phyloP scores from a whole-genome alignment of 2,329 filamentous ascomycete species.

The Didymellaceae sp. region DNA sequence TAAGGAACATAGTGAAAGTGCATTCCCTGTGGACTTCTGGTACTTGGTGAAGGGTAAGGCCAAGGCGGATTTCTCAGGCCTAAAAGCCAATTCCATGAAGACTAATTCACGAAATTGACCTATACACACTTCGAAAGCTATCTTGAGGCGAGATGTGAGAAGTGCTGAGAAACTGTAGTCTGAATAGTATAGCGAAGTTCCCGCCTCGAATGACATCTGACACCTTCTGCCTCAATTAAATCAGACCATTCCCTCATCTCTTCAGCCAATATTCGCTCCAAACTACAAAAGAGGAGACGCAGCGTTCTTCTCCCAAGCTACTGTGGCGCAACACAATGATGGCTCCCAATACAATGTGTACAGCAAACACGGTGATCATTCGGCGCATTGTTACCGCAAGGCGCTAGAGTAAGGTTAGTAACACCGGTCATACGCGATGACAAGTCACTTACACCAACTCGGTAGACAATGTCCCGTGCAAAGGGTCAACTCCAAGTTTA shows the following conservation, averaged over 20 bases:
- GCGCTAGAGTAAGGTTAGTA: slow-evolving; percentile 1
- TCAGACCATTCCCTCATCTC: too few species aligned
- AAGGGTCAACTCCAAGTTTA: slow-evolving; percentile 36
- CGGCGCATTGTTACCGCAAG: slow-evolving; percentile 24
- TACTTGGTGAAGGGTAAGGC: slow-evolving; percentile 19
- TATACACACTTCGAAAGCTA: too few species aligned
- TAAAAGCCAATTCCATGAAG: too few species aligned
- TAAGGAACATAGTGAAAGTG: slow-evolving; percentile 4
- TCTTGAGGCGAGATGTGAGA: too few species aligned
- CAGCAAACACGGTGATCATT: slow-evolving; percentile 23
- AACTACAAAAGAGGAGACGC: too few species aligned
- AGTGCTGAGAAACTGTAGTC: too few species aligned
- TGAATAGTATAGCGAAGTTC: too few species aligned
- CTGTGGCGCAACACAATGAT: slow-evolving; percentile 28
- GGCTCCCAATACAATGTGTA: slow-evolving; percentile 34
- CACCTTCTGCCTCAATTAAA: too few species aligned
- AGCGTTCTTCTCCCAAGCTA: too few species aligned
- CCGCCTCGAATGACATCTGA: too few species aligned
- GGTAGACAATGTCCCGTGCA: slow-evolving; percentile 40
- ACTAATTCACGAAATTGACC: too few species aligned
- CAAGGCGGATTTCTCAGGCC: neutral
- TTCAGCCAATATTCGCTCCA: too few species aligned
- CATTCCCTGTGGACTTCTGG: slow-evolving; percentile 15
- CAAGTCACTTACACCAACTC: slow-evolving; percentile 35
- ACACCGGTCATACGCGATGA: neutral